Conservation (phyloP, 1,284 basidiomycete genomes). For the Blastosporella zonata region DNA sequence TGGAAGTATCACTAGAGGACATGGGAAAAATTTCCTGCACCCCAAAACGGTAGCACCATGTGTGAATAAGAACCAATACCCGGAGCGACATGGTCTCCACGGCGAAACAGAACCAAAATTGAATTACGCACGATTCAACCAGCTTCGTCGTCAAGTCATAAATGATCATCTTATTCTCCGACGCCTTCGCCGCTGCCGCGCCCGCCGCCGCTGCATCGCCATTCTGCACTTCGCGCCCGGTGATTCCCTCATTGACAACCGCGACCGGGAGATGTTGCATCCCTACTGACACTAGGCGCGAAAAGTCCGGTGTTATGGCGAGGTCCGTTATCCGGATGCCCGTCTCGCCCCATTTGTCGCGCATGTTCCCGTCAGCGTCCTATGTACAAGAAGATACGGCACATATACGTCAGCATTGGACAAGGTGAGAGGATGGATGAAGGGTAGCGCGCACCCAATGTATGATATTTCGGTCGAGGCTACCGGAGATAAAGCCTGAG, state of each 20-base stretch:
- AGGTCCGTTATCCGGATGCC: constrained; percentile 88
- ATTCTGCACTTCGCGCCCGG: constrained; percentile 32
- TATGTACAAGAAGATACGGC: constrained; percentile 28
- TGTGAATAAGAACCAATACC: not conserved
- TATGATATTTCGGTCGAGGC: constrained; percentile 84
- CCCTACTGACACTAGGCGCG: constrained; percentile 81
- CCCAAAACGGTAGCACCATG: not conserved
- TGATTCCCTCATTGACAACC: constrained; percentile 30
- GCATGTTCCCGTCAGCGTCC: constrained; percentile 72
- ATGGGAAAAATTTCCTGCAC: not conserved
- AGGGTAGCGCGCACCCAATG: constrained; percentile 69
- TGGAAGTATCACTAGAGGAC: not conserved
- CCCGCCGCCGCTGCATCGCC: constrained; percentile 28
- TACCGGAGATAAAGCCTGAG: constrained; percentile 87
- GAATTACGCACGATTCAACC: constrained; percentile 54
- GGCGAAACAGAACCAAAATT: not conserved
- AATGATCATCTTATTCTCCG: constrained; percentile 68
- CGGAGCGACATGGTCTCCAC: not conserved
- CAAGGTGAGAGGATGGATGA: not conserved
- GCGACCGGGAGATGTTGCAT: constrained; percentile 45
- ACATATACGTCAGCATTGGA: constrained; percentile 6
- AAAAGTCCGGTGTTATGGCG: constrained; percentile 83
- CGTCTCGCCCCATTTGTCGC: constrained; percentile 68
- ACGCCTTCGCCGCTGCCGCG: constrained; percentile 37
- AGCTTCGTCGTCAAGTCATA: constrained; percentile 70